Evolutionary conservation across 2,329 filamentous ascomycete genomes (phyloP), one percentile per base, ranked within the genome.

Genomic region (Trichoderma koningiopsis): DNA sequence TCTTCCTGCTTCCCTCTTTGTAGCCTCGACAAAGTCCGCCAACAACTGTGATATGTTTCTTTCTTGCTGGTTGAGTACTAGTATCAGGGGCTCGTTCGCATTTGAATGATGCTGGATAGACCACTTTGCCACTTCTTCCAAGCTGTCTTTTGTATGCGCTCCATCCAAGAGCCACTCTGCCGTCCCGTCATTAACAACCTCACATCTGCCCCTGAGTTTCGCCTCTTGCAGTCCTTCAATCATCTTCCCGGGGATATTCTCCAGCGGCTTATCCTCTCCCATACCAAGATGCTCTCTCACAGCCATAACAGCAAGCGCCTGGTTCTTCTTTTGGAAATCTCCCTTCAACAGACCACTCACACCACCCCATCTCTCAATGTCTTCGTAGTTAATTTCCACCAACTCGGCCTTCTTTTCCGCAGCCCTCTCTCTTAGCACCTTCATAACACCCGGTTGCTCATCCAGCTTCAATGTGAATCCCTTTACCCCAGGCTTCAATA

Each of bases 41-140:
- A 95, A 86, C 1, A 96, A 84, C 19, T 86, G 83, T 4, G 83
- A 81, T 5, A 92, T 92, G 75, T 97, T 90, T 37, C 94, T 88
- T 11, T 93, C 93, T 76, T 97, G 93, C 79, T 97, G 95, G 79
- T 97, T 97, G 84, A 98, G 98, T 59, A 98, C 86, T 57, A 98
- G 82, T 0, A 92, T 83, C 56, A 83, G 79, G 31, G 72, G 64
- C 8, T 77, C 76, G 0, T 71, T 70, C 0, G 72, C 52, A 8
- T 68, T 76, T n/a, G 85, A 75, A 62, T 84, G 81, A 59, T 84
- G 81, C 8, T 80, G 80, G 1, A 87, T 87, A 75, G 95, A 95
- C 94, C 94, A 97, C 72, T 83, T 84, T 3, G 89, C 92, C 13
- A 92, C 91, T 53, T 92, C 86, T 64, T 88, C 85, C 72, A 97